phyloP scores from a whole-genome alignment of 805 yeast genomes.

The Saccharomycopsis malanga region DNA sequence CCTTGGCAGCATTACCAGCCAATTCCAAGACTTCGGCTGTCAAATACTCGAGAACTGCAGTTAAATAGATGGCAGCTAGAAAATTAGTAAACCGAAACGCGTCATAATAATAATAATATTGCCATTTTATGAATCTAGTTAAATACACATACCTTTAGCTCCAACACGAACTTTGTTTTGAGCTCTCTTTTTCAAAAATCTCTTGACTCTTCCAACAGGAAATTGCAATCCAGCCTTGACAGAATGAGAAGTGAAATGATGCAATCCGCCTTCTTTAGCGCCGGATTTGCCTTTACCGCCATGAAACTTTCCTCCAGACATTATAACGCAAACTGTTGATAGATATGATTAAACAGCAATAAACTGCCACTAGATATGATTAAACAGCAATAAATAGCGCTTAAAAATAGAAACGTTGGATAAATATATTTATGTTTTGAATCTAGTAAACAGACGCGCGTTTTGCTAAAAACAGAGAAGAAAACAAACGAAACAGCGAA shows the following conservation, averaged over 20 bases:
- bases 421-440: too few species aligned
- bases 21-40: slow-evolving; percentile 96
- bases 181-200: slow-evolving; percentile 87
- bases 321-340: too few species aligned
- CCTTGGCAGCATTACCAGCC: slow-evolving; percentile 98
- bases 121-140: background rate
- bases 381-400: too few species aligned
- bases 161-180: slow-evolving; percentile 83
- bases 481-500: too few species aligned
- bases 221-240: slow-evolving; percentile 93
- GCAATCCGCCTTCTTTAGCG: slow-evolving; percentile 52
- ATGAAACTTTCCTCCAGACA: slow-evolving; percentile 96
- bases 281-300: slow-evolving; percentile 97
- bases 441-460: too few species aligned
- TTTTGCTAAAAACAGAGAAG: too few species aligned
- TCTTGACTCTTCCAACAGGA: slow-evolving; percentile 98
- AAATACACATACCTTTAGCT: slow-evolving; percentile 43
- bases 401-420: too few species aligned
- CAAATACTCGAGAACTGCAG: slow-evolving; percentile 92
- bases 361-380: too few species aligned
- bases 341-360: background rate
- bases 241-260: slow-evolving; percentile 54
- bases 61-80: slow-evolving; percentile 81
- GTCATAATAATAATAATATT: too few species aligned
- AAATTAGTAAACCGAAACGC: background rate